A percentile compares a stretch with the other conserved stretches of the same genome.
Conservation (phyloP, 1,284 basidiomycete species). For the Microbotryomycetes sp. region DNA sequence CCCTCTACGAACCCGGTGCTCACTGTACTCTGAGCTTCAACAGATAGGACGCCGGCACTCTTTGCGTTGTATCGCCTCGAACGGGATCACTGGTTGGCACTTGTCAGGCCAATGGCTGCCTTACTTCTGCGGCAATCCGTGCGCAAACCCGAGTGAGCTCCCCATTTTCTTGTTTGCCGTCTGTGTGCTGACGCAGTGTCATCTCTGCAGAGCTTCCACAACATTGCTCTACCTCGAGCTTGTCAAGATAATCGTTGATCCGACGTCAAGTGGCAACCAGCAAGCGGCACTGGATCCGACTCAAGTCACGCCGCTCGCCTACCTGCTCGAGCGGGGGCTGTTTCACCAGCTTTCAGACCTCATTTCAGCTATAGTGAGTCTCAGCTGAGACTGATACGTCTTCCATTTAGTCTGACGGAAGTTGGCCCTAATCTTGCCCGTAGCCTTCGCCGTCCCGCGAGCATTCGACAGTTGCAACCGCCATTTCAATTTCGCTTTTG, state of each 20-base stretch:
- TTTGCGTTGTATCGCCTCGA: constrained; percentile 11
- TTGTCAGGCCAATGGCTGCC: constrained; percentile 34
- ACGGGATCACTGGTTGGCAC: constrained; percentile 34
- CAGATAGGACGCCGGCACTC: constrained; percentile 17
- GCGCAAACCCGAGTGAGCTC: constrained; percentile 42
- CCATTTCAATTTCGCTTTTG: constrained; percentile 43
- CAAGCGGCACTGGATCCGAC: not conserved
- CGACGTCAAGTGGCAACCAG: constrained; percentile 21
- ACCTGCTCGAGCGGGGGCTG: constrained; percentile 6
- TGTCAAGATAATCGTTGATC: constrained; percentile 30
- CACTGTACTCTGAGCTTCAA: too few species aligned
- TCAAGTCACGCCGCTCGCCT: not conserved
- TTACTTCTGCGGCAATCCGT: constrained; percentile 41
- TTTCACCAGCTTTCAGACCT: constrained; percentile 15
- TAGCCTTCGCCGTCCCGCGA: too few species aligned
- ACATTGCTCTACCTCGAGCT: constrained; percentile 33
- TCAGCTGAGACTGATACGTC: constrained; percentile 26
- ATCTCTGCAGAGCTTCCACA: constrained; percentile 6
- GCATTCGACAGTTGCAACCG: constrained; percentile 33
- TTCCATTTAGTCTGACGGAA: too few species aligned
- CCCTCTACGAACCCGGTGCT: too few species aligned
- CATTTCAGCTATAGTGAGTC: constrained; percentile 16
- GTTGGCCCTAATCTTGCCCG: too few species aligned
- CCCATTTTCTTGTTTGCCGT: too few species aligned
- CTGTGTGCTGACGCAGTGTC: not conserved